These are phyloP conservation scores for Codiaeum variegatum DNA, from an alignment of 441 rosid genomes.

Conservation along the genomic window DNA sequence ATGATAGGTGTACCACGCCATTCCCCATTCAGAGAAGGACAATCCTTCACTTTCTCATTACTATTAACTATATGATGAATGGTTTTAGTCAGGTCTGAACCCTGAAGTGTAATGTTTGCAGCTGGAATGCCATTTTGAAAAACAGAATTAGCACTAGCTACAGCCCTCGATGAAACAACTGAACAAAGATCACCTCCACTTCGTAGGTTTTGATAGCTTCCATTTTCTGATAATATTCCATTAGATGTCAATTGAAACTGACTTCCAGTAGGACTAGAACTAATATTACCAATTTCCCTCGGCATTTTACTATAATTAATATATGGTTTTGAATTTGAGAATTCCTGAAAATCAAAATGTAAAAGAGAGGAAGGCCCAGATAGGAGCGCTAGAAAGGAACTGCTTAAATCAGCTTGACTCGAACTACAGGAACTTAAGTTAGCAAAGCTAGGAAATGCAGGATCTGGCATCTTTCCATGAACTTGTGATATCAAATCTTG, in stretches of 20 bases:
- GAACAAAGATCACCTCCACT: slow-evolving; percentile 22
- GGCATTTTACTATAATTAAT: slow-evolving; percentile 24
- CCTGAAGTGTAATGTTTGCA: slow-evolving; percentile 18
- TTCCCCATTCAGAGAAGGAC: slow-evolving; percentile 24
- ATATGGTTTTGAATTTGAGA: slow-evolving; percentile 27
- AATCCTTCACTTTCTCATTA: slow-evolving; percentile 28
- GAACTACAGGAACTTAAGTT: slow-evolving; percentile 23
- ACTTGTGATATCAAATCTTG: slow-evolving; percentile 28
- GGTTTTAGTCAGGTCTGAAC: slow-evolving; percentile 26
- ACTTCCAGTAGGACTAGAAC: slow-evolving; percentile 27
- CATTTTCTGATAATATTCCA: slow-evolving; percentile 22
- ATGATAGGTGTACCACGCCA: slow-evolving; percentile 14
- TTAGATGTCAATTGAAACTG: slow-evolving; percentile 18
- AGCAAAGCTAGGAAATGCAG: slow-evolving; percentile 15
- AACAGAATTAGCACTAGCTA: slow-evolving; percentile 19
- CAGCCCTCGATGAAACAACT: slow-evolving; percentile 20
- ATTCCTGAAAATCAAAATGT: slow-evolving; percentile 35
- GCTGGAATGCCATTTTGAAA: slow-evolving; percentile 26
- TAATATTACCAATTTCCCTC: slow-evolving; percentile 12
- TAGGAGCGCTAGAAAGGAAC: slow-evolving; percentile 41
- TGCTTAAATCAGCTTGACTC: slow-evolving; percentile 25
- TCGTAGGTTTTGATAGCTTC: slow-evolving; percentile 23
- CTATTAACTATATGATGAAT: slow-evolving; percentile 21
- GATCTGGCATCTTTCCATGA: slow-evolving; percentile 26
- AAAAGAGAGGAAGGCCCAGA: slow-evolving; percentile 38